Percentiles rank a stretch among this genome's conserved stretches.
Evolutionary conservation across 148 eudicot genomes (phyloP).

Genomic region (Heliosperma pusillum): DNA sequence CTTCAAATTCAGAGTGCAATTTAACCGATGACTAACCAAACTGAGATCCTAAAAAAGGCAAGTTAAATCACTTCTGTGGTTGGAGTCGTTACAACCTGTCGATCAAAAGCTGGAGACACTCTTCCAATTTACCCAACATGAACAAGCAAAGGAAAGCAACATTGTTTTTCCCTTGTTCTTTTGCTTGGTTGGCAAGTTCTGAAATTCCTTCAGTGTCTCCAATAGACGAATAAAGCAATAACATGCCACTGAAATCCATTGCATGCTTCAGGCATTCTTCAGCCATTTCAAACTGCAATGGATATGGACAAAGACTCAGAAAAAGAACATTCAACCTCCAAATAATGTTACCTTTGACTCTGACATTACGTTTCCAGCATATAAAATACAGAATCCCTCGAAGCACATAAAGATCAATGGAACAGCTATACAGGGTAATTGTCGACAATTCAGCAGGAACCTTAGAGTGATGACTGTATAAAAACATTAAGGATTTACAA

Average conservation of each 20-base stretch:
- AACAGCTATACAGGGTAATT: background rate
- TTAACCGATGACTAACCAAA: background rate
- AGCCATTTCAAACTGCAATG: constrained; percentile 86
- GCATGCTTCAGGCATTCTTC: constrained; percentile 88
- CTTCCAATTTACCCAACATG: constrained; percentile 87
- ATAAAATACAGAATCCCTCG: background rate
- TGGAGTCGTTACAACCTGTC: constrained; percentile 53
- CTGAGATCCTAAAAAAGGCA: background rate
- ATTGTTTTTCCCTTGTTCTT: constrained; percentile 87
- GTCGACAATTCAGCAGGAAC: background rate
- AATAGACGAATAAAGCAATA: constrained; percentile 89
- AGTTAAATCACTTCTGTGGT: background rate
- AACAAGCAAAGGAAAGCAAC: constrained; percentile 90
- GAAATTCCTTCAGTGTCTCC: constrained; percentile 93
- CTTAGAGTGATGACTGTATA: background rate
- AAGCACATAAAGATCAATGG: background rate
- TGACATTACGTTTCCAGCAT: background rate
- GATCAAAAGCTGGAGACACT: constrained; percentile 83
- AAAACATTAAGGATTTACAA: background rate
- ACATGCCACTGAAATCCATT: constrained; percentile 89
- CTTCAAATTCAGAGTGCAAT: constrained; percentile 15
- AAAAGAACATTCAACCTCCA: background rate
- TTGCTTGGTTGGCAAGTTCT: constrained; percentile 67
- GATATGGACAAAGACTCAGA: constrained; percentile 7
- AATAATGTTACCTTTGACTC: background rate